A percentile compares a stretch with the other conserved stretches of the same genome.
Evolutionary conservation across 2,329 filamentous ascomycete genomes (phyloP).

Genomic region (Fusarium sp.): DNA sequence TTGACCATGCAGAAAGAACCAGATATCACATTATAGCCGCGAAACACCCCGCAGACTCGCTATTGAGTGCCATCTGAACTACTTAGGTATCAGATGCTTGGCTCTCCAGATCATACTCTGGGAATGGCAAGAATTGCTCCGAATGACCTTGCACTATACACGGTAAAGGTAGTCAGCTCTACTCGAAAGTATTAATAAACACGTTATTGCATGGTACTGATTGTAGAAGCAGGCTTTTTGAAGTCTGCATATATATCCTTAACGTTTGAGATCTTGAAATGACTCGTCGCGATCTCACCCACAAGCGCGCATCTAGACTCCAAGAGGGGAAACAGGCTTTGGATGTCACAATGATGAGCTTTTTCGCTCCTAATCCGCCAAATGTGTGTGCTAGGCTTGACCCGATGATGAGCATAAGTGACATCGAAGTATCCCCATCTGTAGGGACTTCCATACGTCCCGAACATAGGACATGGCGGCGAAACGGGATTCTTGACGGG

Average conservation of each 20-base stretch:
- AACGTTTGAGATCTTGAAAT: conserved; percentile 18
- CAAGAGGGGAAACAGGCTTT: conserved; percentile 11
- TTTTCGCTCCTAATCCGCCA: conserved; percentile 16
- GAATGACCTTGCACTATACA: neutral
- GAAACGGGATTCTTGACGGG: conserved; percentile 38
- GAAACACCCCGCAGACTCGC: conserved; percentile 5
- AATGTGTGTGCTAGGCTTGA: conserved; percentile 19
- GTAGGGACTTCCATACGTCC: conserved; percentile 26
- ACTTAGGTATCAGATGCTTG: conserved; percentile 3
- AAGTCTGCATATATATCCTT: neutral
- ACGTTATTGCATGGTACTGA: neutral
- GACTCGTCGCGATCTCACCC: conserved; percentile 19
- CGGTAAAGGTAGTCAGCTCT: neutral
- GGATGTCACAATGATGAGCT: conserved; percentile 19
- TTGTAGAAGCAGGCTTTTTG: neutral
- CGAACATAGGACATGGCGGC: conserved; percentile 30
- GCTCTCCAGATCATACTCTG: neutral
- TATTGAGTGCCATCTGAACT: conserved; percentile 7
- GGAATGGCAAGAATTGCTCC: neutral
- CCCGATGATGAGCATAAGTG: conserved; percentile 27
- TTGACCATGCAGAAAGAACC: conserved; percentile 29
- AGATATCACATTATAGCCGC: conserved; percentile 35
- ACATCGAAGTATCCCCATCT: conserved; percentile 18
- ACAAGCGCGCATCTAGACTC: conserved; percentile 5
- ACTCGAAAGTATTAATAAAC: neutral